Evolutionary conservation across 805 yeast species (phyloP).

Genomic region (Monosporozyma unispora): DNA sequence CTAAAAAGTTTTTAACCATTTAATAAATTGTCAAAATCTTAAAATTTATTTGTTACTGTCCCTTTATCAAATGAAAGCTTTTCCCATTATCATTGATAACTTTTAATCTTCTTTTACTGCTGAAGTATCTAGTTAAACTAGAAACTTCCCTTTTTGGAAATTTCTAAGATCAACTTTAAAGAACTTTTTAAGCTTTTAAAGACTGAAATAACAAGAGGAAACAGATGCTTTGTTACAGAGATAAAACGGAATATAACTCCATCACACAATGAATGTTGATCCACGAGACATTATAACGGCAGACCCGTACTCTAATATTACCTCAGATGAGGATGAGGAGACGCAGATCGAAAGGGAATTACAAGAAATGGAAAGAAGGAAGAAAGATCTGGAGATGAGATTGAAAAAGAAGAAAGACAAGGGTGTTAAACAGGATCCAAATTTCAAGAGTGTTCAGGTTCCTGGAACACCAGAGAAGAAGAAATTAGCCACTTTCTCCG

Average conservation of each 20-base stretch:
- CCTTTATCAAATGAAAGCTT: no score
- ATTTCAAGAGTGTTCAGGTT: constrained; percentile 19
- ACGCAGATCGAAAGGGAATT: constrained; percentile 14
- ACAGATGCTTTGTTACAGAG: no score
- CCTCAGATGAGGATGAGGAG: constrained; percentile 20
- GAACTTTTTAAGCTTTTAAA: neutral
- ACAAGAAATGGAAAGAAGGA: constrained; percentile 22
- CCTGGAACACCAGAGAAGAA: constrained; percentile 22
- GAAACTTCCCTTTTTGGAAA: neutral
- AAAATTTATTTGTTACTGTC: no score
- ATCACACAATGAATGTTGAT: constrained; percentile 10
- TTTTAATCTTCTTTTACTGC: no score
- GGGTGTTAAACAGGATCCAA: constrained; percentile 13
- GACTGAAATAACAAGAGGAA: neutral
- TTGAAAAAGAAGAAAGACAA: constrained; percentile 14
- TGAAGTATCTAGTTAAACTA: no score
- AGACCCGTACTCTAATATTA: constrained; percentile 16
- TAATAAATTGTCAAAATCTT: no score
- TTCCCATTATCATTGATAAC: no score
- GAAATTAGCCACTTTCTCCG: no score
- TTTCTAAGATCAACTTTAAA: neutral
- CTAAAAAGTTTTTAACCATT: no score
- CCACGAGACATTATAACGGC: constrained; percentile 18
- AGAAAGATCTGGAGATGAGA: constrained; percentile 19
- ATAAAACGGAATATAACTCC: neutral